Percentiles rank a stretch among this genome's conserved stretches.
Conservation (phyloP, 257 asterid genomes). For the Solanum rostratum region DNA sequence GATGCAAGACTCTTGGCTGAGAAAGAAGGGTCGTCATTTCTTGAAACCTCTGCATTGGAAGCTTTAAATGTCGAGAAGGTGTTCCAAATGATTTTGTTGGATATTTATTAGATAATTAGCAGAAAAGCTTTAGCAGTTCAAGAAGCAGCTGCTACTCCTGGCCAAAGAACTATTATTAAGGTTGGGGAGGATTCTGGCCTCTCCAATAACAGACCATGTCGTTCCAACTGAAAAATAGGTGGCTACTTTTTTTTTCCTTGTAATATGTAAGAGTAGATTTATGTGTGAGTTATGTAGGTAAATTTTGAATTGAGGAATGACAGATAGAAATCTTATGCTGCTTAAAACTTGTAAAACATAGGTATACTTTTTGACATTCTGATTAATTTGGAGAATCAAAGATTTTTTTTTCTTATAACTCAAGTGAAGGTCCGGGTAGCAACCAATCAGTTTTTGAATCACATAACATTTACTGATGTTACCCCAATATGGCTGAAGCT, state of each 20-base stretch:
- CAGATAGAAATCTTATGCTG: not conserved
- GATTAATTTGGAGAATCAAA: not conserved
- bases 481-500: not conserved
- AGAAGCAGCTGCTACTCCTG: constrained; percentile 28
- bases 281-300: not conserved
- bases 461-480: not conserved
- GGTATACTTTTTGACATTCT: not conserved
- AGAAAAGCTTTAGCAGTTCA: constrained; percentile 36
- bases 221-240: constrained; percentile 14
- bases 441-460: not conserved
- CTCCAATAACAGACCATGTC: constrained; percentile 14
- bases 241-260: not conserved
- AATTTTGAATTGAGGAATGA: not conserved
- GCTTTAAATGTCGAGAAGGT: constrained; percentile 32
- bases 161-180: constrained; percentile 29
- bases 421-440: not conserved
- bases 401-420: not conserved
- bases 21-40: constrained; percentile 37
- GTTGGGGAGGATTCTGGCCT: constrained; percentile 21
- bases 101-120: constrained; percentile 34
- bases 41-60: constrained; percentile 35
- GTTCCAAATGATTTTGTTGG: constrained; percentile 34
- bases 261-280: not conserved
- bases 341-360: not conserved
- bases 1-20: constrained; percentile 33